Evolutionary conservation across 768 basidiomycete genomes (phyloP), one percentile per base, ranked within the genome.

Genomic region (Gyrodon lividus): DNA sequence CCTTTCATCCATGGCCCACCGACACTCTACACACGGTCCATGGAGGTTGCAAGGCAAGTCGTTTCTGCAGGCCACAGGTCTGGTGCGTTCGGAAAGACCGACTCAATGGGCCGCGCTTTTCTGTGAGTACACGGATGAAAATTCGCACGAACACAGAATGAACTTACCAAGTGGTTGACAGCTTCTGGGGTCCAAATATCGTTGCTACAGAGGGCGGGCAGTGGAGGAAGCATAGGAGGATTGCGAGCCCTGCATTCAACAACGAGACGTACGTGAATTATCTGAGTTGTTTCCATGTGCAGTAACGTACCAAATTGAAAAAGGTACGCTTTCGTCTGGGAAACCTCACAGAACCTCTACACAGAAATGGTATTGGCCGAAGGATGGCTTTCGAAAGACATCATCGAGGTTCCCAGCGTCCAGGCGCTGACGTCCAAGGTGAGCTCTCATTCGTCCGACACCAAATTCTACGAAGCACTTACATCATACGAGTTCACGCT

Each of bases 301-400:
- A 28, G 35, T n/a, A 58, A 43, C 14, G 6, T 22, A 1, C 19
- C 38, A 14, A 6, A 24, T 42, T n/a, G n/a, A 14, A 23, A 26
- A 44, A 66, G 64, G 12, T 58, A 66, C 28, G 19, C 45, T 17
- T 54, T 61, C 33, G 59, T 66, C 14, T 66, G 64, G 62, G 49
- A 54, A 28, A 33, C 43, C 9, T 55, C 59, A 12, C 51, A 22
- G 28, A 58, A 50, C 26, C 55, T 60, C 23, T 66, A 64, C 22
- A 26, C 40, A 9, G 58, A 66, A 34, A 58, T 66, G 56, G 22
- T 42, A 13, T 39, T 56, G 9, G 26, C 34, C 6, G 56, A 66
- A 28, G 55, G 54, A 17, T 63, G 59, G 63, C n/a, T 14, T 31
- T 37, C 33, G 10, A 64, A 61, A n/a, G 37, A 51, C 8, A 47